phyloP scores from a whole-genome alignment of 176 grass and related monocot genomes.

The Zizania latifolia region DNA sequence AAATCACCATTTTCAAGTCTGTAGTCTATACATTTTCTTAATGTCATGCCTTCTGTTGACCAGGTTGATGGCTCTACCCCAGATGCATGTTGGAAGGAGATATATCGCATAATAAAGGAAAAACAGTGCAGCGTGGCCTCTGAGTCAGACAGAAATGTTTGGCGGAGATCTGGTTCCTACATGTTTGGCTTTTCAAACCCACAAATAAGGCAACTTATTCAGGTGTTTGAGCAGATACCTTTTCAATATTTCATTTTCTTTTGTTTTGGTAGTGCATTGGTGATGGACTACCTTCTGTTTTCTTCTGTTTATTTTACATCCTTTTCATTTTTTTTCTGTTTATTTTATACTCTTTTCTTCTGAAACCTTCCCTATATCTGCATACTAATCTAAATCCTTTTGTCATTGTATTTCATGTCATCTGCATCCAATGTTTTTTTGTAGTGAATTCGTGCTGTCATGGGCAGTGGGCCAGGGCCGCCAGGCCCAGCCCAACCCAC shows the following conservation, averaged over 20 bases:
- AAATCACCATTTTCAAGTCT: not conserved
- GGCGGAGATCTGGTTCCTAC: slow-evolving; percentile 75
- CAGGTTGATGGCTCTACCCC: slow-evolving; percentile 89
- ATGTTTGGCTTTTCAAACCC: slow-evolving; percentile 99
- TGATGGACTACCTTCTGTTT: slow-evolving; percentile 1
- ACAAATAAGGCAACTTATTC: slow-evolving; percentile 93
- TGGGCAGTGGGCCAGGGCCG: too few relatives aligned
- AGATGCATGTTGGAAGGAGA: slow-evolving; percentile 93
- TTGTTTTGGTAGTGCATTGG: not conserved
- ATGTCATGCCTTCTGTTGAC: slow-evolving; percentile 6
- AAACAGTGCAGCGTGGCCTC: slow-evolving; percentile 46
- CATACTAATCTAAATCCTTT: slow-evolving; percentile 18
- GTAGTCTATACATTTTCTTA: slow-evolving; percentile 28
- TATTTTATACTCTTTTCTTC: not conserved
- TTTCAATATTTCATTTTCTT: slow-evolving; percentile 16
- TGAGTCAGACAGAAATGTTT: slow-evolving; percentile 53
- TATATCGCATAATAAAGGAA: slow-evolving; percentile 73
- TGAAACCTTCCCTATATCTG: not conserved
- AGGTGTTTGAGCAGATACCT: slow-evolving; percentile 47
- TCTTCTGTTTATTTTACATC: not conserved
- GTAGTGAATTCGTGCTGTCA: not conserved
- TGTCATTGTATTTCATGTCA: slow-evolving; percentile 9
- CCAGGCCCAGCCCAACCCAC: too few relatives aligned
- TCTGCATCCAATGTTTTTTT: not conserved
- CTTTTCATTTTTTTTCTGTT: not conserved